Conservation (phyloP, 2,329 filamentous ascomycete species). For the Coniella vitis region DNA sequence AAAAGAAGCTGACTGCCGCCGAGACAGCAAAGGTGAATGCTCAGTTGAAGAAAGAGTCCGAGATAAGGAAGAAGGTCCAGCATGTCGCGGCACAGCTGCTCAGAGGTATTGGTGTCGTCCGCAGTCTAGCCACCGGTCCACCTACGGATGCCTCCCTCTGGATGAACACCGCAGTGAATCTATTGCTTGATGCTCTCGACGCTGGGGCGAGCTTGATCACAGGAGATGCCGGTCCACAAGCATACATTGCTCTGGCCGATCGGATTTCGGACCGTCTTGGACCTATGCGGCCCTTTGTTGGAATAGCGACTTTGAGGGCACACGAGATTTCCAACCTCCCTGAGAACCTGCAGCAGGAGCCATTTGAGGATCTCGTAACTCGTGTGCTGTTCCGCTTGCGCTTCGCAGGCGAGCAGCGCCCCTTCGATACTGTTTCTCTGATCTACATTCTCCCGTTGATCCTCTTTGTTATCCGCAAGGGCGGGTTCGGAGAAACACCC, state of each 20-base stretch:
- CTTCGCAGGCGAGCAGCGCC: slow-evolving; percentile 87
- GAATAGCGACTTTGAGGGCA: slow-evolving; percentile 76
- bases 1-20: slow-evolving; percentile 85
- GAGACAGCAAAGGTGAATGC: slow-evolving; percentile 86
- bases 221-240: slow-evolving; percentile 68
- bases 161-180: slow-evolving; percentile 75
- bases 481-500: slow-evolving; percentile 63
- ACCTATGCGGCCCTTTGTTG: slow-evolving; percentile 71
- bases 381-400: slow-evolving; percentile 84
- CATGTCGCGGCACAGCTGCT: slow-evolving; percentile 63
- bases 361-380: slow-evolving; percentile 78
- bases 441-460: slow-evolving; percentile 82
- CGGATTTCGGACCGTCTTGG: slow-evolving; percentile 70
- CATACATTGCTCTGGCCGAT: slow-evolving; percentile 74
- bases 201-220: slow-evolving; percentile 77
- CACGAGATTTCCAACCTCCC: slow-evolving; percentile 68
- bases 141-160: slow-evolving; percentile 84
- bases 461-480: slow-evolving; percentile 69
- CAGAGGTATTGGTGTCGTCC: slow-evolving; percentile 81
- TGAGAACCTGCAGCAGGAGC: slow-evolving; percentile 66
- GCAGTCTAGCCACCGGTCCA: slow-evolving; percentile 73
- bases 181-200: slow-evolving; percentile 67
- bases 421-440: slow-evolving; percentile 80
- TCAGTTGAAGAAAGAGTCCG: slow-evolving; percentile 79
- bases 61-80: slow-evolving; percentile 67